phyloP scores from a whole-genome alignment of 148 eudicot genomes.

The Diospyros kaki region DNA sequence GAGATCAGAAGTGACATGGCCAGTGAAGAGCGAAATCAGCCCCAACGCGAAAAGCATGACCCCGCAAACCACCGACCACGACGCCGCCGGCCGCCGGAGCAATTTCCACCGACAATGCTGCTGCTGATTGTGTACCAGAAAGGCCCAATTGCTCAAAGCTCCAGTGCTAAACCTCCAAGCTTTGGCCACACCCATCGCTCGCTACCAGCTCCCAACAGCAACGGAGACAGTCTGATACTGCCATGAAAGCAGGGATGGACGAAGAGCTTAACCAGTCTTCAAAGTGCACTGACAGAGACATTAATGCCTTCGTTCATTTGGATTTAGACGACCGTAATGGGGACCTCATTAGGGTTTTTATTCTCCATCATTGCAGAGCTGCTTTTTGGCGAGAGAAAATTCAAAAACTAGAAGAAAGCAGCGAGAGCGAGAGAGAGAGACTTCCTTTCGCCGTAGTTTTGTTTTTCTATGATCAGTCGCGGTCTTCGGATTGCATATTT shows the following conservation, averaged over 20 bases:
- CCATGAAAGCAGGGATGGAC: not conserved
- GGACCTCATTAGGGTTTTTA: constrained; percentile 1
- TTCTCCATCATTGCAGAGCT: too few species aligned
- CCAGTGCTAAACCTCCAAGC: constrained; percentile 27
- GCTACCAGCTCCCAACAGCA: not conserved
- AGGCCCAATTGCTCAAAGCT: constrained; percentile 9
- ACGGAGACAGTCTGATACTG: constrained; percentile 14
- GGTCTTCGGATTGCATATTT: not conserved
- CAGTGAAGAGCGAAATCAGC: constrained; percentile 82
- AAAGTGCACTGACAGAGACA: constrained; percentile 10
- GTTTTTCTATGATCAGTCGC: too few species aligned
- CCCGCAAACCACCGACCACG: constrained; percentile 84
- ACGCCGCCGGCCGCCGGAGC: constrained; percentile 21
- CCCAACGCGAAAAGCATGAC: constrained; percentile 78
- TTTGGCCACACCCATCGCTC: constrained; percentile 42
- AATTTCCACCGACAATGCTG: constrained; percentile 35
- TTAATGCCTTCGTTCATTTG: not conserved
- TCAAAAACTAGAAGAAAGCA: not conserved
- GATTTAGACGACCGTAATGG: not conserved
- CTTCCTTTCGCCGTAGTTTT: too few species aligned
- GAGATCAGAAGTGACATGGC: constrained; percentile 91
- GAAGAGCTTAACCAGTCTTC: not conserved
- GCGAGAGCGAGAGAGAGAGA: constrained; percentile 1
- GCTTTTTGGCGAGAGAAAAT: not conserved
- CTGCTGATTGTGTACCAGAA: constrained; percentile 25